Evolutionary conservation across 2,329 filamentous ascomycete species (phyloP), one percentile per base, ranked within the genome.

Genomic region (Paecilomyces sp.): DNA sequence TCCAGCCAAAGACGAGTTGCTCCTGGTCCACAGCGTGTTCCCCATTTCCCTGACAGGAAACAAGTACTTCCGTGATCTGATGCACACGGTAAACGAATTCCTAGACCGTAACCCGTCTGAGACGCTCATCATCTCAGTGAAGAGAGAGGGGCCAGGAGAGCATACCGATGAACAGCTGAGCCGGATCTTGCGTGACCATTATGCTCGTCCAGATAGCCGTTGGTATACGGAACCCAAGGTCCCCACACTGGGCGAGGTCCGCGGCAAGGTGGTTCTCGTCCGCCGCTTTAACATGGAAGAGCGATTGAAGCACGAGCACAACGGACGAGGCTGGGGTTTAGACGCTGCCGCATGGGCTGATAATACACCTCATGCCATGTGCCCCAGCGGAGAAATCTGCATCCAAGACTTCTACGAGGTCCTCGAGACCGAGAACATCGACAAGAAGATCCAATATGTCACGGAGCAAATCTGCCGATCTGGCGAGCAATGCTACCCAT

Each of bases 391-490:
- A 3, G 80, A 87, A 63, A 85, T 97, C 61, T 87, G 90, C 64
- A 87, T 97, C 51, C 94, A 97, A 77, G 94, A 97, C 78, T 97
- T 93, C 75, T 97, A 95, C 80, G 91, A 95, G 70, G 86, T 99
- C 34, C 78, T 88, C 54, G 85, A 91, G 74, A 86, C 84, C 24
- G 79, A 85, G 61, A 88, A 88, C 66, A 93, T 97, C 61, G 81
- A 88, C 41, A 86, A 87, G 75, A 99, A 97, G 81, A 88, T 96
- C 61, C 76, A 81, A 51, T 87, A 87, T 68, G 86, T 85, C 57
- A 86, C 83, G 61, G 86, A 87, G 25, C 92, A 96, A 67, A 85
- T 97, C 54, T 86, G 88, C 70, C 86, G 91, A 31, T 85, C 92
- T 3, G 83, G 83, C 34, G 66, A 72, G 25, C 79, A 82, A 68